Percentiles rank a stretch among this genome's conserved stretches.
Evolutionary conservation across 2,329 filamentous ascomycete genomes (phyloP).

Genomic region (Fusarium xylarioides): DNA sequence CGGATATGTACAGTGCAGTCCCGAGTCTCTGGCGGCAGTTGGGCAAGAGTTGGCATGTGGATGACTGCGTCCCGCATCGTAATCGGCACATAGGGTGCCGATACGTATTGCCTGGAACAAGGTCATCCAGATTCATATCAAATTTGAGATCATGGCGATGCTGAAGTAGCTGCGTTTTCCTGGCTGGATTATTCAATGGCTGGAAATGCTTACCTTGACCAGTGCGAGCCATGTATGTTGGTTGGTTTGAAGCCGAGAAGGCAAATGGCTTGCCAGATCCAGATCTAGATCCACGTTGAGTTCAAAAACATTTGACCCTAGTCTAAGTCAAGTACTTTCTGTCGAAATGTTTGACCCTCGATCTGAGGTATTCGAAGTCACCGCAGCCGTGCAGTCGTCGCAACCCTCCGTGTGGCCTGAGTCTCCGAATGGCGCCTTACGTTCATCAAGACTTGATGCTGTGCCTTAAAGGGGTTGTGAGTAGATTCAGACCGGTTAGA

Average conservation of each 20-base stretch:
- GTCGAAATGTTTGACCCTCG: neutral
- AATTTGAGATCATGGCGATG: neutral
- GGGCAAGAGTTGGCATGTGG: slow-evolving; percentile 37
- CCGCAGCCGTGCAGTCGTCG: neutral
- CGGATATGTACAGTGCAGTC: neutral
- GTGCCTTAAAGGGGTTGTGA: neutral
- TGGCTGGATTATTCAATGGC: neutral
- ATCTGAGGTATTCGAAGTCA: neutral
- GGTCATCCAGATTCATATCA: neutral
- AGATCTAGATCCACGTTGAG: neutral
- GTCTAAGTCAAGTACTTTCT: neutral
- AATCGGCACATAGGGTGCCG: slow-evolving; percentile 7
- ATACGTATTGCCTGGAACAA: neutral
- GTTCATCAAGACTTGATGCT: neutral
- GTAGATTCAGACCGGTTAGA: neutral
- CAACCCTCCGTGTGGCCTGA: neutral
- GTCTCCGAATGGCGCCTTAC: neutral
- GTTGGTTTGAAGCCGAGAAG: neutral
- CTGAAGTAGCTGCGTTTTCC: neutral
- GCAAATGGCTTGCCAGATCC: neutral
- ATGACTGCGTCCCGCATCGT: slow-evolving; percentile 31
- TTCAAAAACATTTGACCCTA: neutral
- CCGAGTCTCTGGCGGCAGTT: slow-evolving; percentile 25
- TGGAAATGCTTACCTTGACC: neutral
- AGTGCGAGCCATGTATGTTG: neutral